Evolutionary conservation across 202 grass and related monocot genomes (phyloP).

Genomic region (Sporobolus alterniflorus): DNA sequence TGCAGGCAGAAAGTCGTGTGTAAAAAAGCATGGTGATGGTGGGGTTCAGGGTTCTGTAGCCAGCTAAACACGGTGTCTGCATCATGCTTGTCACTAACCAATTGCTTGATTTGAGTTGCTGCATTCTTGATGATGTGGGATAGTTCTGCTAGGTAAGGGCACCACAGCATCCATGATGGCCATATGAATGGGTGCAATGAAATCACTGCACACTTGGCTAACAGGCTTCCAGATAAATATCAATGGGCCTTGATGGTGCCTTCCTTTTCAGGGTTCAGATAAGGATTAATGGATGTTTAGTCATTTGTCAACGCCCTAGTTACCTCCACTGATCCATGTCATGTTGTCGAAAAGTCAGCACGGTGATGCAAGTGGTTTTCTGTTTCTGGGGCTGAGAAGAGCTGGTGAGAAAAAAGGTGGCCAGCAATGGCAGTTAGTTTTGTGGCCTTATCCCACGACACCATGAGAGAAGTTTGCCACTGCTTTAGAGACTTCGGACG

Average conservation of each 20-base stretch:
- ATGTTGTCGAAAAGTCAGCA: slow-evolving; percentile 34
- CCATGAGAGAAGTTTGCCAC: slow-evolving; percentile 27
- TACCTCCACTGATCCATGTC: slow-evolving; percentile 27
- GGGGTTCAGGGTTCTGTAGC: slow-evolving; percentile 17
- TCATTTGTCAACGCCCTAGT: slow-evolving; percentile 29
- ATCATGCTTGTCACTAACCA: slow-evolving; percentile 9
- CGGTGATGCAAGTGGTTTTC: slow-evolving; percentile 14
- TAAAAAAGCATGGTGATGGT: not conserved
- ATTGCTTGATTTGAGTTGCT: slow-evolving; percentile 24
- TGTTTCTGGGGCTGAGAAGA: slow-evolving; percentile 13
- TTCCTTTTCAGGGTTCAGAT: slow-evolving; percentile 27
- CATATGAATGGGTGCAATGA: slow-evolving; percentile 11
- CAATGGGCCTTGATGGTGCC: not conserved
- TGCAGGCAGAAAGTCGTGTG: slow-evolving; percentile 30
- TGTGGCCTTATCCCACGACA: slow-evolving; percentile 21
- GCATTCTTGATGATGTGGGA: slow-evolving; percentile 18
- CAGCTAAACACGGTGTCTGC: slow-evolving; percentile 33
- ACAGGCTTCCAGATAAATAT: no score
- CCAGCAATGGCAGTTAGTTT: not conserved
- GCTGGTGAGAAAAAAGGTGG: not conserved
- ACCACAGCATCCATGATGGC: slow-evolving; percentile 5
- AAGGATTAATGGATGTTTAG: slow-evolving; percentile 35
- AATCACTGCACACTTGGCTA: slow-evolving; percentile 6
- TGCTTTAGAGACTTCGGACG: slow-evolving; percentile 20
- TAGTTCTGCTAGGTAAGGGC: slow-evolving; percentile 19